Evolutionary conservation across 768 basidiomycete species (phyloP).

Genomic region (Termitomyces sp.): DNA sequence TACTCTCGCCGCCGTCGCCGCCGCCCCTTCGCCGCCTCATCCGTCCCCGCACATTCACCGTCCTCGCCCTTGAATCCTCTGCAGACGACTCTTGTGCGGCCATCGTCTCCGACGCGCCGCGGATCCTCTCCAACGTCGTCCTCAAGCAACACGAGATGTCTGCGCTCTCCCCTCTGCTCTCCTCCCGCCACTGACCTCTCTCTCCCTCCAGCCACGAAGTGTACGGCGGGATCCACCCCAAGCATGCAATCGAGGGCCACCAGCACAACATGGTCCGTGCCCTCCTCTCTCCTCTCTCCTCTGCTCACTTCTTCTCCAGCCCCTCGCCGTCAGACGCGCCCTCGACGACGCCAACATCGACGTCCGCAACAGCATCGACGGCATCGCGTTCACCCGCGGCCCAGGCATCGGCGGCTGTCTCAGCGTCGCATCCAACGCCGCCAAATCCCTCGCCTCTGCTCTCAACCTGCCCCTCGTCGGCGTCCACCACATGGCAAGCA

Average conservation of each 20-base stretch:
- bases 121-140: conserved; percentile 82
- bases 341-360: conserved; percentile 59
- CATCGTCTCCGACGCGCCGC: conserved; percentile 66
- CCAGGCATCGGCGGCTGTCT: conserved; percentile 85
- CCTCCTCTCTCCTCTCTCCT: background rate
- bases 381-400: conserved; percentile 88
- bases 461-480: conserved; percentile 79
- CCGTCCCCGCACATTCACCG: conserved; percentile 41
- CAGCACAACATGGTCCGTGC: conserved; percentile 65
- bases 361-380: conserved; percentile 63
- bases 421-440: conserved; percentile 73
- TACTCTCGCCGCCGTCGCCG: background rate
- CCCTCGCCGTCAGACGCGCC: conserved; percentile 65
- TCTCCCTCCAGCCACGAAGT: conserved; percentile 45
- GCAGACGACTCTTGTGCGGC: conserved; percentile 95
- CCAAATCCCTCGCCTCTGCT: conserved; percentile 81
- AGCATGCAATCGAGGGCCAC: conserved; percentile 74
- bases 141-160: conserved; percentile 73
- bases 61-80: conserved; percentile 80
- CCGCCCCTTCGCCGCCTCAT: background rate
- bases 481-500: conserved; percentile 89
- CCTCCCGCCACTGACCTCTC: background rate
- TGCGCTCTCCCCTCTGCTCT: conserved; percentile 16
- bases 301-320: conserved; percentile 38
- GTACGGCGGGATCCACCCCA: conserved; percentile 75